phyloP scores from a whole-genome alignment of 2,329 filamentous ascomycete species.

The Hypoxylon sp. region DNA sequence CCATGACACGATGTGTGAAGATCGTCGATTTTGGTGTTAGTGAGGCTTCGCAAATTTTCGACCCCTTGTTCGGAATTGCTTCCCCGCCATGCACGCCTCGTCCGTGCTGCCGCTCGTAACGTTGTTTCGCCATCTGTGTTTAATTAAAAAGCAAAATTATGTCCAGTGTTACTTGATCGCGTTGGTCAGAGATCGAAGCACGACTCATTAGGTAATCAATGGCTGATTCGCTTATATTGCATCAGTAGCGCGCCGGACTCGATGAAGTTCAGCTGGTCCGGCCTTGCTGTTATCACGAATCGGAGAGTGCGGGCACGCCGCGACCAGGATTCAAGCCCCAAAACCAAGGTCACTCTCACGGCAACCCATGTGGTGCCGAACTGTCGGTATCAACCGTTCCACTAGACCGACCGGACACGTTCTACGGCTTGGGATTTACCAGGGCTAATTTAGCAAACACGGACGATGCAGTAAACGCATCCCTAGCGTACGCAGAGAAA shows the following conservation, averaged over 20 bases:
- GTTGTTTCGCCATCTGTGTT: slow-evolving; percentile 7
- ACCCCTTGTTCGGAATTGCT: slow-evolving; percentile 33
- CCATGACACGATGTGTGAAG: slow-evolving; percentile 16
- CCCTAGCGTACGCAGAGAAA: background rate
- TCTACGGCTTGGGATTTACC: background rate
- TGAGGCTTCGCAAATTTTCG: slow-evolving; percentile 17
- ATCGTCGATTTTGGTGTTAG: slow-evolving; percentile 25
- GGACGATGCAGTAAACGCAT: background rate
- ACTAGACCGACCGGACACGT: background rate
- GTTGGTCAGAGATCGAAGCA: background rate
- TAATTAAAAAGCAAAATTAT: slow-evolving; percentile 8
- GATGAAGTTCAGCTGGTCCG: background rate
- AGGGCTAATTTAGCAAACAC: background rate
- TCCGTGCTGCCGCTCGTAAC: slow-evolving; percentile 17
- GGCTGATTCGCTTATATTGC: background rate
- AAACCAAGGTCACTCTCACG: background rate
- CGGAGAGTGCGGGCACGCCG: background rate
- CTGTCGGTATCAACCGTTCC: slow-evolving; percentile 14
- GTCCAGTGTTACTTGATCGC: background rate
- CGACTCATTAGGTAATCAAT: background rate
- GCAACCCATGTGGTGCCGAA: slow-evolving; percentile 10
- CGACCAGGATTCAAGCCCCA: slow-evolving; percentile 2
- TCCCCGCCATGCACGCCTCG: slow-evolving; percentile 28
- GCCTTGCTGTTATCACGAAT: slow-evolving; percentile 1
- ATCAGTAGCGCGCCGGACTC: background rate